Conservation (phyloP, 164 flowering plant genomes). For the Chimonanthus praecox region DNA sequence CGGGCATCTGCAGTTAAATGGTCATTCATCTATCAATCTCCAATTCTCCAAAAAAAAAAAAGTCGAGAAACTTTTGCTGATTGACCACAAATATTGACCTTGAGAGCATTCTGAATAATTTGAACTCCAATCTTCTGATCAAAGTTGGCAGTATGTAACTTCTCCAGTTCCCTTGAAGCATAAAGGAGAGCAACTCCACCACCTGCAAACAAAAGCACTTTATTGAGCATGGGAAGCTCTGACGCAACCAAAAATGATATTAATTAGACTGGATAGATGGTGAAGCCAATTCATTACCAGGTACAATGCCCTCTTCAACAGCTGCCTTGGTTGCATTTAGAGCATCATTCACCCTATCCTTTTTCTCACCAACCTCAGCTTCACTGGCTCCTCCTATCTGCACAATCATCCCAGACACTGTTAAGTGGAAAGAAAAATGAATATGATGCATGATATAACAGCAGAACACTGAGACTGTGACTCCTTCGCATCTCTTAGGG, state of each 20-base stretch:
- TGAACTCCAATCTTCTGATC: constrained; percentile 99
- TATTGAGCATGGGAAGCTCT: neutral
- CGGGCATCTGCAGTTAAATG: constrained; percentile 59
- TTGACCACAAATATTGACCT: constrained; percentile 33
- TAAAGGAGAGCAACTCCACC: constrained; percentile 99
- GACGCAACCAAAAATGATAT: neutral
- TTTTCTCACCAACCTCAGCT: constrained; percentile 90
- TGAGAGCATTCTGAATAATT: constrained; percentile 89
- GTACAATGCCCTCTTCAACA: constrained; percentile 92
- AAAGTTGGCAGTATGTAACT: constrained; percentile 79
- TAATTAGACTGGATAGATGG: neutral
- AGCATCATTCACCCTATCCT: constrained; percentile 96
- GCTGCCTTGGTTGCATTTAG: constrained; percentile 96
- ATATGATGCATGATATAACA: neutral
- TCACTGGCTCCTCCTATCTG: constrained; percentile 99
- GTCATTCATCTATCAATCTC: neutral
- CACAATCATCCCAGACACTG: constrained; percentile 1
- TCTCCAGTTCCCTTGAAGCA: constrained; percentile 87
- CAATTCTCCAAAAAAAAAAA: neutral
- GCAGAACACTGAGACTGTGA: neutral
- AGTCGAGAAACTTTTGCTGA: neutral
- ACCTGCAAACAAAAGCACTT: constrained; percentile 33
- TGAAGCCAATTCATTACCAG: constrained; percentile 35
- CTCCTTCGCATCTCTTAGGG: neutral
- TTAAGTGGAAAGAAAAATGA: neutral